These are phyloP conservation scores for Ocimum tenuiflorum DNA, from an alignment of 257 asterid species.

Conservation along the genomic window DNA sequence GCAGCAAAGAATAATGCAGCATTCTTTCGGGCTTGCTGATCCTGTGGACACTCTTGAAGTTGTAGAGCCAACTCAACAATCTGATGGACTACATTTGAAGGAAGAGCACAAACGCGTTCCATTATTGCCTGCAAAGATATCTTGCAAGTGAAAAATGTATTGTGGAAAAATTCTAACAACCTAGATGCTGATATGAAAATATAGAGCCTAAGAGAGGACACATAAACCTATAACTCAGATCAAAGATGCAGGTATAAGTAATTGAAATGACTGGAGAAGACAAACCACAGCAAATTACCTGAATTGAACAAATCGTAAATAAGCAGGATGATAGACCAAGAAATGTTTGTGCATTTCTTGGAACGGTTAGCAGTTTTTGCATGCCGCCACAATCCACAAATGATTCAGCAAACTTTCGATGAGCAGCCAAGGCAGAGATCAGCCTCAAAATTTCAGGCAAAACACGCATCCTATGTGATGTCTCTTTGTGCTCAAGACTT, in stretches of 20 bases:
- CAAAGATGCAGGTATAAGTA: constrained; percentile 13
- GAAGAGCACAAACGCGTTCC: constrained; percentile 98
- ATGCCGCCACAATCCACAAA: constrained; percentile 96
- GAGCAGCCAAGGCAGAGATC: constrained; percentile 91
- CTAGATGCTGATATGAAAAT: neutral
- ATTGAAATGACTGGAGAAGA: constrained; percentile 1
- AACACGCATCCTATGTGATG: constrained; percentile 35
- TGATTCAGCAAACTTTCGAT: constrained; percentile 82
- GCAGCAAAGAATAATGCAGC: constrained; percentile 85
- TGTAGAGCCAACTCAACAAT: constrained; percentile 85
- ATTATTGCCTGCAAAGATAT: constrained; percentile 66
- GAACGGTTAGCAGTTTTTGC: constrained; percentile 71
- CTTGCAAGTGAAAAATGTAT: constrained; percentile 4
- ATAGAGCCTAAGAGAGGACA: neutral
- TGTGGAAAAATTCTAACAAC: neutral
- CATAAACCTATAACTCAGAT: neutral
- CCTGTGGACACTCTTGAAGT: constrained; percentile 76
- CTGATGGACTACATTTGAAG: constrained; percentile 70
- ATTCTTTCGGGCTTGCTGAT: constrained; percentile 83
- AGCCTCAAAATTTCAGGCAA: constrained; percentile 83
- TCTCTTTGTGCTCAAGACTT: constrained; percentile 58
- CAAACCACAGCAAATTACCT: constrained; percentile 45
- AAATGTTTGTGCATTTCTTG: constrained; percentile 62
- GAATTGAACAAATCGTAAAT: constrained; percentile 83
- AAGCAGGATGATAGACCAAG: constrained; percentile 87